Evolutionary conservation across 371 early-diverging fungal species (phyloP), one percentile per base, ranked within the genome.

Genomic region (Zychaea mexicana): DNA sequence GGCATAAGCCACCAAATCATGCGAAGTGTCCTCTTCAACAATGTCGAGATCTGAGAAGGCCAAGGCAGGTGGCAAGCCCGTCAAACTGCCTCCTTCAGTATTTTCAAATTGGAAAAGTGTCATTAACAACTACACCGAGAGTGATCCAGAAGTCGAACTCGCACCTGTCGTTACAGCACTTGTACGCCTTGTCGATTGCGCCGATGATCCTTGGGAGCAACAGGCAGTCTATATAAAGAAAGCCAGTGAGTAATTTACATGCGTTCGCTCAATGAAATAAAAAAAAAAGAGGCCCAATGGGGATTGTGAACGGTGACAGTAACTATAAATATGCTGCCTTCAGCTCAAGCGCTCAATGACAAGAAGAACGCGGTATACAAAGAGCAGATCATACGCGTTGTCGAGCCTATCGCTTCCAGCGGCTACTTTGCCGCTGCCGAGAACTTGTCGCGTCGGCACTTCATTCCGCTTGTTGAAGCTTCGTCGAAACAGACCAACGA

Each of bases 341-440:
- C 28, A 61, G 61, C 45, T 10, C 47, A 52, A 36, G 61, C 42
- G 24, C 22, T 49, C 8, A 13, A 52, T 39, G 28, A 33, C 32
- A 30, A 59, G 26, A 22, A 17, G 38, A 52, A 28, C 45, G 53
- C 19, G 31, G 56, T 21, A 46, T 69, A 69, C 30, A 57, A 70
- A 7, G 53, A 65, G 17, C 71, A 72, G 49, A 59, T 73, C 26
- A 53, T 63, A 24, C 36, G 22, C 22, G 54, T 79, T 10, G 61
- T 81, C 12, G 73, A 69, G 21, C 76, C 79, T 12, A 65, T 84
- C 30, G 79, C 69, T 8, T 70, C 70, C 2, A 58, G 68, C 2
- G 79, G 79, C 8, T 82, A 82, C 61, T 81, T 81, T 56, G 66
- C 66, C 19, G 73, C 79, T n/a, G 54, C 61, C 6, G 82, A 82